Base-by-base conservation (phyloP, 2,329 filamentous ascomycete species). In the Xenoacremonium recifei region DNA sequence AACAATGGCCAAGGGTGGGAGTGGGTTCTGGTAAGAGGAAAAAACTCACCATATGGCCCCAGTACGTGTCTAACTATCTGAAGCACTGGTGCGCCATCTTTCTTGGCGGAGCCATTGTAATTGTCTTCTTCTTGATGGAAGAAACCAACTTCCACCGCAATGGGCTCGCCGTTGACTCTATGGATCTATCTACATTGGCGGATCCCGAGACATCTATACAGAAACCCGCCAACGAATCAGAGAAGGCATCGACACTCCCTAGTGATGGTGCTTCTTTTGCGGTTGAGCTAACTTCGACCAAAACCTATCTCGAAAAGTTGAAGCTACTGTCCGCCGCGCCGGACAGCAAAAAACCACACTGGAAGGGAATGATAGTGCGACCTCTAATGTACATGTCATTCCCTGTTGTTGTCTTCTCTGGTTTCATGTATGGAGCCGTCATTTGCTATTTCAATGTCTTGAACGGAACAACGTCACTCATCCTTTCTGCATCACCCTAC, bases 61-160 rank as follows among this genome's bases (percentile, higher is more conserved):
- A n/a, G n/a, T n/a, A n/a, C n/a, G n/a, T n/a, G n/a, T n/a, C n/a
- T n/a, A n/a, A n/a, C n/a, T n/a, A n/a, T n/a, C n/a, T n/a, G n/a
- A n/a, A n/a, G 35, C 60, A 57, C 38, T 59, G 59, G 47, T 51
- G 54, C n/a, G 56, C 58, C 13, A 65, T 66, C 9, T 62, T 54
- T 17, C 53, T 52, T 27, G 60, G 42, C 2, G 44, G 59, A 6
- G 55, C 49, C 5, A 52, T 63, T n/a, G 37, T 66, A 3, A 54
- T 54, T 35, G 57, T 58, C 15, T 77, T 79, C 58, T 64, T 80
- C 36, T 66, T 79, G 39, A 75, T 78, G 38, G 76, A 79, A 49
- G 77, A 80, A 56, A 76, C 75, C 4, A 67, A 68, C 20, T 79
- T 77, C 48, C 57, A 68, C 29, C 6, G 29, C 12, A 15, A 6